Evolutionary conservation across 306 rosid species (phyloP).

Genomic region (Castanopsis chinensis): DNA sequence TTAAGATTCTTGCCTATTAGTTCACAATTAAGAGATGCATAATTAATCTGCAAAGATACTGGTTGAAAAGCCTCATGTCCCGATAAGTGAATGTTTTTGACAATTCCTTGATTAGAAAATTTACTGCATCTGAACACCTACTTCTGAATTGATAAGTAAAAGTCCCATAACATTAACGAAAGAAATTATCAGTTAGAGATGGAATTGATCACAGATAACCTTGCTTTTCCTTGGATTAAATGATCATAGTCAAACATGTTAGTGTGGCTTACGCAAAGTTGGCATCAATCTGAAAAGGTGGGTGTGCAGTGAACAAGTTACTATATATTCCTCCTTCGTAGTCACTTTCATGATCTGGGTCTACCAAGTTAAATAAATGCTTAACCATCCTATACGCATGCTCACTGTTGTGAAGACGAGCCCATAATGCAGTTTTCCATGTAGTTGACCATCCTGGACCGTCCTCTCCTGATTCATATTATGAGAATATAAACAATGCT

Average conservation of each 20-base stretch:
- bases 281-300: constrained; percentile 96
- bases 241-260: background rate
- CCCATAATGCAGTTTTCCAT: constrained; percentile 86
- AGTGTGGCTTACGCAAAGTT: constrained; percentile 74
- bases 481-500: constrained; percentile 17
- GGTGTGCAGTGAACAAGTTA: constrained; percentile 86
- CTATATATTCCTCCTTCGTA: constrained; percentile 92
- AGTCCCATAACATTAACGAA: background rate
- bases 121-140: background rate
- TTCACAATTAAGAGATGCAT: no score
- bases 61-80: no score
- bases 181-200: background rate
- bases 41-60: no score
- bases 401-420: constrained; percentile 82
- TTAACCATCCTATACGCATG: constrained; percentile 88
- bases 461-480: constrained; percentile 67
- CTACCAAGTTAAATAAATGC: constrained; percentile 79
- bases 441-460: constrained; percentile 99
- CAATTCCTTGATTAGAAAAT: no score
- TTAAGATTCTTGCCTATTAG: no score
- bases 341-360: constrained; percentile 66
- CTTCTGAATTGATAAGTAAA: background rate
- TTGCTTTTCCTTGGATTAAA: background rate
- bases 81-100: no score
- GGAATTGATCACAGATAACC: background rate